A percentile compares a stretch with the other conserved stretches of the same genome.
These are phyloP conservation scores for Begonia loranthoides DNA, from an alignment of 306 rosid genomes.

Conservation along the genomic window DNA sequence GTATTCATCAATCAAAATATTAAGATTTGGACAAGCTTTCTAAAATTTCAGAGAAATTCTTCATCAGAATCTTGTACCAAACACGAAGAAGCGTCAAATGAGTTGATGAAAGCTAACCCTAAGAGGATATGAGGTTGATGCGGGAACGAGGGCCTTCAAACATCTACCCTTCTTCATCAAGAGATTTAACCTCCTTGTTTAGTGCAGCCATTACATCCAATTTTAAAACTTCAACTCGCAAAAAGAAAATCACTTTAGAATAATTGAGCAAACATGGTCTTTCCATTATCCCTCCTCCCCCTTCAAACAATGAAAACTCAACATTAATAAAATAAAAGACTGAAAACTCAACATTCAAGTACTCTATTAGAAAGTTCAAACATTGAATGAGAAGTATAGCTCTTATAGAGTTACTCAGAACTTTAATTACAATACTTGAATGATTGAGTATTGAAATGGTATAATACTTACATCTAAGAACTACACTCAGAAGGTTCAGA, in stretches of 20 bases:
- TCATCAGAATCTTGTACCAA: background rate
- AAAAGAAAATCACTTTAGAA: background rate
- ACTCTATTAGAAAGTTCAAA: no score
- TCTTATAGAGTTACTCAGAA: no score
- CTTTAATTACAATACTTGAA: no score
- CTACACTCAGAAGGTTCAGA: no score
- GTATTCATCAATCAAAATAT: background rate
- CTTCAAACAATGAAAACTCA: no score
- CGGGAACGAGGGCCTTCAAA: slow-evolving; percentile 93
- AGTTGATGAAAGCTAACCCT: slow-evolving; percentile 23
- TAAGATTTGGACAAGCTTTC: background rate
- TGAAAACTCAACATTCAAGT: no score
- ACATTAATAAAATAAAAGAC: no score
- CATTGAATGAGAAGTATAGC: no score
- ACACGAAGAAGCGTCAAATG: background rate
- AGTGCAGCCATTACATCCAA: slow-evolving; percentile 71
- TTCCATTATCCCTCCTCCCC: no score
- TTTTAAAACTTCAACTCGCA: slow-evolving; percentile 46
- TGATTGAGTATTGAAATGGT: no score
- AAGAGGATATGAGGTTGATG: slow-evolving; percentile 54
- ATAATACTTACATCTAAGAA: no score
- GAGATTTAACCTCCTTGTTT: slow-evolving; percentile 69
- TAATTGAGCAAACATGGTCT: no score
- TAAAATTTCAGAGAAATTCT: background rate
- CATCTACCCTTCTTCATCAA: slow-evolving; percentile 87